Percentiles rank a stretch among this genome's conserved stretches.
These are phyloP conservation scores for Geranium brycei DNA, from an alignment of 345 rosid genomes.

Conservation along the genomic window DNA sequence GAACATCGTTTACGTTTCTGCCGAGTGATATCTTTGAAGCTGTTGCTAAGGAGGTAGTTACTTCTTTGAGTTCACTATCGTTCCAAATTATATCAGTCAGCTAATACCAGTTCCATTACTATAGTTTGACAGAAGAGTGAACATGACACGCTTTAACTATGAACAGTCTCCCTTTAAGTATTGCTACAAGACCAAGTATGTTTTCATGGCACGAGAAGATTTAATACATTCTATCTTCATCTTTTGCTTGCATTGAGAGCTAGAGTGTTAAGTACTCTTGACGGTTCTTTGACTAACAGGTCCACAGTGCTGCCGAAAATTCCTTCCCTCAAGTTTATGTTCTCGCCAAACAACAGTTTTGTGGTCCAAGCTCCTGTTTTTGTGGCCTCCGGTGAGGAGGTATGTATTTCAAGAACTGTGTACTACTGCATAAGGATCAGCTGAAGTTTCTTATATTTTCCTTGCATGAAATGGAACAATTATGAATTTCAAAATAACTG, in stretches of 20 bases:
- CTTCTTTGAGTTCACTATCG: neutral
- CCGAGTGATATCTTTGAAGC: conserved; percentile 39
- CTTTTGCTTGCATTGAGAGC: too few relatives aligned
- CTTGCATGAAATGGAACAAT: too few relatives aligned
- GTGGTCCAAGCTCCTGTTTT: conserved; percentile 60
- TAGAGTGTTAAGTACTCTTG: too few relatives aligned
- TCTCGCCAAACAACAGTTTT: conserved; percentile 58
- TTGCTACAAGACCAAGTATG: conserved; percentile 72
- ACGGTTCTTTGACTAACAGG: conserved; percentile 15
- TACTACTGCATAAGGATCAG: too few relatives aligned
- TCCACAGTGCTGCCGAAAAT: conserved; percentile 33
- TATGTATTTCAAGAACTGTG: conserved; percentile 8
- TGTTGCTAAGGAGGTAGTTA: conserved; percentile 47
- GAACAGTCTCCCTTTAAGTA: conserved; percentile 50
- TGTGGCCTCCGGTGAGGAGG: conserved; percentile 48
- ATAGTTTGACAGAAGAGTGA: conserved; percentile 53
- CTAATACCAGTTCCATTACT: conserved; percentile 9
- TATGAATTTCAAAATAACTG: too few relatives aligned
- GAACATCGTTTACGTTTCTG: conserved; percentile 76
- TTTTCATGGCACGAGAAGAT: conserved; percentile 8
- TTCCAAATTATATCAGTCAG: neutral
- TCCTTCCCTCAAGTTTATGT: conserved; percentile 53
- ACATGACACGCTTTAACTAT: conserved; percentile 33
- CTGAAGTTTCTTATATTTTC: too few relatives aligned
- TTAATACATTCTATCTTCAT: neutral